phyloP scores from a whole-genome alignment of 805 yeast genomes.

The Kluyveromyces siamensis region DNA sequence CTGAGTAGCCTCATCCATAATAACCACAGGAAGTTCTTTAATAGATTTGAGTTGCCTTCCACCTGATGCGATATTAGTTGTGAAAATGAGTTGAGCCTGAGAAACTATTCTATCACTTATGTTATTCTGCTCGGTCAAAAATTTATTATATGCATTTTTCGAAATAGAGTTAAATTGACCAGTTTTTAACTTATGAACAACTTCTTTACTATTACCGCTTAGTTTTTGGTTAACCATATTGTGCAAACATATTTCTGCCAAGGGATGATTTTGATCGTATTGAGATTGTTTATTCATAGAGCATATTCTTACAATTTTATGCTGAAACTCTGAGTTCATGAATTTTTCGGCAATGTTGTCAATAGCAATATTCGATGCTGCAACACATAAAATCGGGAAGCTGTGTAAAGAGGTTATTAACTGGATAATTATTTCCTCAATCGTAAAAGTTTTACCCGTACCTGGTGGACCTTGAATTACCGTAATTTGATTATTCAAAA shows the following conservation, averaged over 20 bases:
- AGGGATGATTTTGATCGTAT: slow-evolving; percentile 46
- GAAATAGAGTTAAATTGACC: slow-evolving; percentile 35
- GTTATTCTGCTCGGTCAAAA: slow-evolving; percentile 35
- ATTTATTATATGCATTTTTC: slow-evolving; percentile 41
- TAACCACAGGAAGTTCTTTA: slow-evolving; percentile 51
- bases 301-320: slow-evolving; percentile 46
- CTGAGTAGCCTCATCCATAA: slow-evolving; percentile 74
- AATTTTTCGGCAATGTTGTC: slow-evolving; percentile 69
- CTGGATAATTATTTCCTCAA: slow-evolving; percentile 53
- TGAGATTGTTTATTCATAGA: slow-evolving; percentile 54
- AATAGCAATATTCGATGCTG: slow-evolving; percentile 68
- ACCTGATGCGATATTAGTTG: slow-evolving; percentile 68
- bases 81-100: slow-evolving; percentile 61
- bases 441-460: slow-evolving; percentile 69
- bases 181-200: slow-evolving; percentile 34
- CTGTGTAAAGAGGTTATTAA: slow-evolving; percentile 45
- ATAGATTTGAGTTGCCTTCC: slow-evolving; percentile 52
- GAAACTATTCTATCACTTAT: slow-evolving; percentile 43
- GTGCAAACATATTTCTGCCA: slow-evolving; percentile 55
- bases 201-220: slow-evolving; percentile 36
- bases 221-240: slow-evolving; percentile 45
- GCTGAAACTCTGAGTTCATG: slow-evolving; percentile 38
- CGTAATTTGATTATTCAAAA: slow-evolving; percentile 40
- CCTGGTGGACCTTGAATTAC: slow-evolving; percentile 77
- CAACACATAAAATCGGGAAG: slow-evolving; percentile 61